Percentiles rank a stretch among this genome's conserved stretches.
These are phyloP conservation scores for Debaryomycetaceae sp. DNA, from an alignment of 1,139 yeast genomes.

Conservation along the genomic window DNA sequence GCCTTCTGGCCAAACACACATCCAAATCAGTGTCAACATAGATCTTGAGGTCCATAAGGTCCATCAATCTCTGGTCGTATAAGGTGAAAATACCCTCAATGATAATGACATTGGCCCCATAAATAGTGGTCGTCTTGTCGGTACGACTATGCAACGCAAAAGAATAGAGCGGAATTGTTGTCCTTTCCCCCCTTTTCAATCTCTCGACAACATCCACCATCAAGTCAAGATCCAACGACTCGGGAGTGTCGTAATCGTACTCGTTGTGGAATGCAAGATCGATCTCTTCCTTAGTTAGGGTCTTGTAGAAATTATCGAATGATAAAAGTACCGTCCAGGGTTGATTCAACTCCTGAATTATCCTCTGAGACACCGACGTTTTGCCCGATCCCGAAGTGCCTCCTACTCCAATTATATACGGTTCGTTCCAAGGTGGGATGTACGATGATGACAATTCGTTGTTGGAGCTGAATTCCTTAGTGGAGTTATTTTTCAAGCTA, in stretches of 20 bases:
- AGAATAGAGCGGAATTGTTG: conserved; percentile 83
- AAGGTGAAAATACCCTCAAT: conserved; percentile 90
- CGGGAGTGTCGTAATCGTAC: conserved; percentile 85
- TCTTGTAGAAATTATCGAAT: conserved; percentile 86
- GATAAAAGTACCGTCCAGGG: conserved; percentile 96
- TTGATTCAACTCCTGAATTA: conserved; percentile 75
- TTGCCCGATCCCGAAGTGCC: conserved; percentile 96
- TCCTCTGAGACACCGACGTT: conserved; percentile 83
- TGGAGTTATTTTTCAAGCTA: conserved; percentile 7
- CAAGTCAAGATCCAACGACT: conserved; percentile 74
- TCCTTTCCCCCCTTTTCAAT: conserved; percentile 54
- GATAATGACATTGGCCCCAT: conserved; percentile 91
- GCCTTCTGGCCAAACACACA: conserved; percentile 81
- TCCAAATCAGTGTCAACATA: conserved; percentile 95
- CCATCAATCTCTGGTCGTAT: conserved; percentile 64
- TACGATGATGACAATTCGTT: conserved; percentile 27
- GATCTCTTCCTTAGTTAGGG: conserved; percentile 60
- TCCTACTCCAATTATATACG: conserved; percentile 91
- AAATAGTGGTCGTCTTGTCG: conserved; percentile 65
- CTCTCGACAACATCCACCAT: conserved; percentile 60
- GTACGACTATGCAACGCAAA: conserved; percentile 74
- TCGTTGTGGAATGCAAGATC: conserved; percentile 59
- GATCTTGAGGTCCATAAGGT: conserved; percentile 78
- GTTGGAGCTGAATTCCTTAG: neutral
- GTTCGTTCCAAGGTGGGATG: conserved; percentile 94